Conservation (phyloP, 1,139 yeast genomes). For the Arxiozyma bovina region DNA sequence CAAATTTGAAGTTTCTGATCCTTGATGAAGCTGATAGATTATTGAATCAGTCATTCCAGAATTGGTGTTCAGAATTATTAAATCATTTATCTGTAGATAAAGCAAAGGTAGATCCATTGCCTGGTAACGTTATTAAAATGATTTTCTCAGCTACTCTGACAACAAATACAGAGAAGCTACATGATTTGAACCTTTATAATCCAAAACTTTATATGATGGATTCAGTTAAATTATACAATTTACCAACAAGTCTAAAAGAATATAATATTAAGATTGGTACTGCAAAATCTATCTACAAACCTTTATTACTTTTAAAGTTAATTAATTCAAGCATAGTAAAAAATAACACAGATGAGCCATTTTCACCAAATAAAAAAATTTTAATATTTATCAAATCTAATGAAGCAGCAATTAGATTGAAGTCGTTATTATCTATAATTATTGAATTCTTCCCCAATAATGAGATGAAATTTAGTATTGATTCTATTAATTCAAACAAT, state of each 20-base stretch:
- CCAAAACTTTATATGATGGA: constrained; percentile 72
- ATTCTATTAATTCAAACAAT: constrained; percentile 44
- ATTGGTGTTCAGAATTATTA: constrained; percentile 76
- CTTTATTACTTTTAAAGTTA: constrained; percentile 56
- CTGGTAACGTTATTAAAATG: constrained; percentile 44
- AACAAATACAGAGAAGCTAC: constrained; percentile 80
- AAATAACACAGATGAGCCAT: background rate
- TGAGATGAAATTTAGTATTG: constrained; percentile 4
- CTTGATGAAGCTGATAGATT: constrained; percentile 94
- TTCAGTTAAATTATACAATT: constrained; percentile 41
- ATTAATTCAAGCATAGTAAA: constrained; percentile 24
- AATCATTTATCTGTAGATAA: constrained; percentile 32
- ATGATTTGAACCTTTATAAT: constrained; percentile 54
- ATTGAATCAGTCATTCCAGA: constrained; percentile 83
- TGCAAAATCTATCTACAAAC: constrained; percentile 58
- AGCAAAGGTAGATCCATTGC: constrained; percentile 14
- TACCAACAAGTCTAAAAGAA: constrained; percentile 52
- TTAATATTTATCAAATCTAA: constrained; percentile 77
- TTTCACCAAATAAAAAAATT: constrained; percentile 23
- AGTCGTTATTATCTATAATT: constrained; percentile 49
- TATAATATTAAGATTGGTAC: constrained; percentile 43
- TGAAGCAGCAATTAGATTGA: constrained; percentile 71
- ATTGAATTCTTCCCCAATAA: constrained; percentile 25
- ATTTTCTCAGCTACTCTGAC: constrained; percentile 91
- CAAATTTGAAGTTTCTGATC: constrained; percentile 56